phyloP scores from a whole-genome alignment of 352 stramenopile species.

The Pythium aristosporum region DNA sequence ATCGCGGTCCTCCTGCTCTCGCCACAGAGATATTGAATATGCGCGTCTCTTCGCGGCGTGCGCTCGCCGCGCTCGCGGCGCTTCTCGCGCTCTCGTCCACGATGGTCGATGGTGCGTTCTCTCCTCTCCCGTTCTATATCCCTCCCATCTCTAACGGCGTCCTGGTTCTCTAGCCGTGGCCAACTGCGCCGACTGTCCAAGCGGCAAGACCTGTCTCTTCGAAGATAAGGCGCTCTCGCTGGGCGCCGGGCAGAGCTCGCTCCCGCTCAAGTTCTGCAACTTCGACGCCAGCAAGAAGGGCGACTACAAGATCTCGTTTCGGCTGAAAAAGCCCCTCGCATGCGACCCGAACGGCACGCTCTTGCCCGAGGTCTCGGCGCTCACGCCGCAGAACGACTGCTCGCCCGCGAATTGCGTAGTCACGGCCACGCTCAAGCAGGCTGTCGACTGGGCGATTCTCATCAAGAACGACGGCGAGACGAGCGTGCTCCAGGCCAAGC shows the following conservation, averaged over 20 bases:
- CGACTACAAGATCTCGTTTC: constrained; percentile 41
- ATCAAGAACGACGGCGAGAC: constrained; percentile 36
- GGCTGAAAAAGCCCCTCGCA: constrained; percentile 37
- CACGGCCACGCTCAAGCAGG: constrained; percentile 41
- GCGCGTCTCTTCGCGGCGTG: constrained; percentile 5
- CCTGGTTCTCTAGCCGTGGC: constrained; percentile 32
- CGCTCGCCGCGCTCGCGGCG: neutral
- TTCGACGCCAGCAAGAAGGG: constrained; percentile 37
- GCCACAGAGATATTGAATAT: neutral
- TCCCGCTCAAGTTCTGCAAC: constrained; percentile 70
- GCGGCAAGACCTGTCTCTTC: constrained; percentile 53
- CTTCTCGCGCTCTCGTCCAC: constrained; percentile 13
- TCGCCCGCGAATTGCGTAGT: constrained; percentile 48
- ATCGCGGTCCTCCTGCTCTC: neutral
- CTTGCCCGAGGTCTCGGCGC: constrained; percentile 38
- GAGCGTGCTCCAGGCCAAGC: constrained; percentile 53
- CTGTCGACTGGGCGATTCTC: constrained; percentile 70
- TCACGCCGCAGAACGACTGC: constrained; percentile 39
- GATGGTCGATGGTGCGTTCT: constrained; percentile 4
- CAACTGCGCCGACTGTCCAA: constrained; percentile 49
- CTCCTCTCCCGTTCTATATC: neutral
- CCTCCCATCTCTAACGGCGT: neutral
- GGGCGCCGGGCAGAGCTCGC: constrained; percentile 35
- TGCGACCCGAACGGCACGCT: constrained; percentile 47
- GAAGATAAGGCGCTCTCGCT: constrained; percentile 39